Percentiles rank a stretch among this genome's conserved stretches.
Conservation (phyloP, 345 rosid genomes). For the Psidium guajava region DNA sequence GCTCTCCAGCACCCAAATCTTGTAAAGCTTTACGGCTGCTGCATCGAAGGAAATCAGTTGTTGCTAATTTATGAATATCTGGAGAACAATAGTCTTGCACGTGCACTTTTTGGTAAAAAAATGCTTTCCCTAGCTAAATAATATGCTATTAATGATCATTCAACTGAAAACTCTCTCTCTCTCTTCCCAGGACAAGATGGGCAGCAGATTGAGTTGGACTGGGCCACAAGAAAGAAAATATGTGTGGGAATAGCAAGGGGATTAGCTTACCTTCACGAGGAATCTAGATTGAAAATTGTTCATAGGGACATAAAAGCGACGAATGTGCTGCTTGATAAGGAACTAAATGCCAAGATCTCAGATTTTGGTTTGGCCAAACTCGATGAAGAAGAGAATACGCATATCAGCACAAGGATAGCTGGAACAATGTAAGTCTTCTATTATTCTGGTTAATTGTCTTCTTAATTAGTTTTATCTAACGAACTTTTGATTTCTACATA, state of each 20-base stretch:
- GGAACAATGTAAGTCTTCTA: slow-evolving; percentile 44
- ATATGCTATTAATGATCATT: background rate
- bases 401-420: slow-evolving; percentile 56
- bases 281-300: slow-evolving; percentile 58
- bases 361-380: slow-evolving; percentile 67
- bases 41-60: slow-evolving; percentile 57
- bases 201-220: slow-evolving; percentile 30
- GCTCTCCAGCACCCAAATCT: slow-evolving; percentile 63
- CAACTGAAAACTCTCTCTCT: background rate
- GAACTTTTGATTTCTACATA: background rate
- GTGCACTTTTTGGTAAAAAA: slow-evolving; percentile 41
- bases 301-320: slow-evolving; percentile 70
- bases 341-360: slow-evolving; percentile 54
- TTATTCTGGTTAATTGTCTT: background rate
- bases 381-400: slow-evolving; percentile 63
- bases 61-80: slow-evolving; percentile 50
- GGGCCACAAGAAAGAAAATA: slow-evolving; percentile 48
- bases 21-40: slow-evolving; percentile 50
- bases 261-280: slow-evolving; percentile 41
- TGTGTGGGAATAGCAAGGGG: slow-evolving; percentile 43
- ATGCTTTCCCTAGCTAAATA: background rate
- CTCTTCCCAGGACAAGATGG: slow-evolving; percentile 26
- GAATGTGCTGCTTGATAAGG: slow-evolving; percentile 56
- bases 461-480: background rate
- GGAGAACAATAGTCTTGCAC: slow-evolving; percentile 54